These are phyloP conservation scores for Penicillium sp. DNA, from an alignment of 2,329 filamentous ascomycete genomes.

Conservation along the genomic window DNA sequence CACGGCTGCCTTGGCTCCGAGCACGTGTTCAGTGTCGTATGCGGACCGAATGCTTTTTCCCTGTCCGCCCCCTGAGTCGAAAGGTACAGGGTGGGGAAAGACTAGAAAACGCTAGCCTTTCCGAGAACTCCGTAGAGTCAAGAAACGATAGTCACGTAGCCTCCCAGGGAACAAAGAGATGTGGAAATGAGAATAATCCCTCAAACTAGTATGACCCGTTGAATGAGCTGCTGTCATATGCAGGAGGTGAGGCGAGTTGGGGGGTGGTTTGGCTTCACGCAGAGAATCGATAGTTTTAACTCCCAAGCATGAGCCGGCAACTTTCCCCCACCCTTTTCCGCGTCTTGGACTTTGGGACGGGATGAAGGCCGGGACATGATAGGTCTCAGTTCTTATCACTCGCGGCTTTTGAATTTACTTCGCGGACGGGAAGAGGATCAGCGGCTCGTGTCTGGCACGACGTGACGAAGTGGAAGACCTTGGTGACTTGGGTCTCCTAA, in stretches of 20 bases:
- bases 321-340: conserved; percentile 4
- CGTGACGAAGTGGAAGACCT: no score
- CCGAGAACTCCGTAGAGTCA: background rate
- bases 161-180: background rate
- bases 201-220: background rate
- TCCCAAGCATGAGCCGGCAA: background rate
- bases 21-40: conserved; percentile 23
- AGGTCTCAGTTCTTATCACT: conserved; percentile 6
- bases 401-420: conserved; percentile 22
- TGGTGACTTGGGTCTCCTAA: background rate
- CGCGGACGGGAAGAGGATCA: background rate
- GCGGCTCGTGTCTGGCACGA: background rate
- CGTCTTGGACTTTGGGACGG: conserved; percentile 5
- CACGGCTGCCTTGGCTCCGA: background rate
- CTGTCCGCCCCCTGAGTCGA: conserved; percentile 8
- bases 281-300: conserved; percentile 2
- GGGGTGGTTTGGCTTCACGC: background rate
- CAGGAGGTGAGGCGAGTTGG: background rate
- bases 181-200: background rate
- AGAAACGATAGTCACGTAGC: background rate
- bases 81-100: conserved; percentile 4
- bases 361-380: conserved; percentile 3
- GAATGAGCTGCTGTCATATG: background rate
- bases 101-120: background rate
- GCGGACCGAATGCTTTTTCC: conserved; percentile 16